phyloP scores from a whole-genome alignment of 139 green algal species.

The Zygnema cylindricum region DNA sequence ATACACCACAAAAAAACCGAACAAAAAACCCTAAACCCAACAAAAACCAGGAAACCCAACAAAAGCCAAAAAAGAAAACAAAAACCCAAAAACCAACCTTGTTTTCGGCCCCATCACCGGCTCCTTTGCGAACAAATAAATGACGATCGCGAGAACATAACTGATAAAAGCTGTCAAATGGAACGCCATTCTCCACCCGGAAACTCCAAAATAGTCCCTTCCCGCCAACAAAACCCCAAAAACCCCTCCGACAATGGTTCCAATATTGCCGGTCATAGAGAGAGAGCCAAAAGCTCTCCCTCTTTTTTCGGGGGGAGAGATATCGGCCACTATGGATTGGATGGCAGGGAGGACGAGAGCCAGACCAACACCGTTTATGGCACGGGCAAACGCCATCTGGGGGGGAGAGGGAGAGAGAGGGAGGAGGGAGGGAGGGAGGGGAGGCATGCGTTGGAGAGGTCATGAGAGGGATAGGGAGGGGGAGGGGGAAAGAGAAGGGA shows the following conservation, averaged over 20 bases:
- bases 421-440: neutral
- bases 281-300: constrained; percentile 57
- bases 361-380: constrained; percentile 57
- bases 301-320: neutral
- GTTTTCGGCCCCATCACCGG: constrained; percentile 16
- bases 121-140: constrained; percentile 43
- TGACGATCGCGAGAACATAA: constrained; percentile 5
- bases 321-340: constrained; percentile 61
- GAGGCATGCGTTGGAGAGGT: neutral
- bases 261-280: constrained; percentile 26
- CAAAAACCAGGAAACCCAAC: too few relatives aligned
- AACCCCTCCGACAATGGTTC: constrained; percentile 52
- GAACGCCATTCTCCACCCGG: constrained; percentile 79
- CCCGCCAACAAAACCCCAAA: constrained; percentile 41
- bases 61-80: constrained; percentile 14
- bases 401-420: neutral
- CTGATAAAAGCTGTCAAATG: constrained; percentile 57
- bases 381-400: constrained; percentile 34
- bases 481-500: neutral
- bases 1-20: too few relatives aligned
- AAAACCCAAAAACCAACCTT: too few relatives aligned
- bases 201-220: constrained; percentile 54
- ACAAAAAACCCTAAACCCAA: too few relatives aligned
- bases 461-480: neutral
- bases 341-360: constrained; percentile 59